These are phyloP conservation scores for Candida ulmi DNA, from an alignment of 805 yeast genomes.

Conservation along the genomic window DNA sequence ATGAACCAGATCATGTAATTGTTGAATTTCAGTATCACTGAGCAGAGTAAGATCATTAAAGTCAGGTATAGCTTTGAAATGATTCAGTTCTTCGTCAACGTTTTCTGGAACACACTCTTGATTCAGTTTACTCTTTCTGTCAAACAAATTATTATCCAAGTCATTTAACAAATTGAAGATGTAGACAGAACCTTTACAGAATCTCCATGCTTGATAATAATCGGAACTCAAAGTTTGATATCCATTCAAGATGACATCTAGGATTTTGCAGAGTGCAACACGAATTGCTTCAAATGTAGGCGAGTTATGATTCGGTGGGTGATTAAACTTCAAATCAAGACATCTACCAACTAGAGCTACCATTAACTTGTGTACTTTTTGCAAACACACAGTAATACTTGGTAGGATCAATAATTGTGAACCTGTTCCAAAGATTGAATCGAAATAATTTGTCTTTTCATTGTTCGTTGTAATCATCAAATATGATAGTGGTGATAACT, in stretches of 20 bases:
- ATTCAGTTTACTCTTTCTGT: constrained; percentile 17
- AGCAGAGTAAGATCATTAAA: not conserved
- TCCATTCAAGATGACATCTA: constrained; percentile 27
- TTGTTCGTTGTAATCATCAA: constrained; percentile 20
- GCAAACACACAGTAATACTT: constrained; percentile 12
- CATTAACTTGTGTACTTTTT: constrained; percentile 16
- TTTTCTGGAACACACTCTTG: constrained; percentile 10
- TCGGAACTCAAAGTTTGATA: constrained; percentile 41
- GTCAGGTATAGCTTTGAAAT: not conserved
- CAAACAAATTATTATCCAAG: constrained; percentile 24
- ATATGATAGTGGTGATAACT: constrained; percentile 19
- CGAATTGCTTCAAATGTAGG: constrained; percentile 15
- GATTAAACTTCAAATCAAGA: constrained; percentile 22
- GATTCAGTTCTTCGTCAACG: constrained; percentile 3
- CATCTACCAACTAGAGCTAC: constrained; percentile 22
- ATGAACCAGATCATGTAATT: constrained; percentile 10
- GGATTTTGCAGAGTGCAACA: constrained; percentile 21
- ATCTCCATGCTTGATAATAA: constrained; percentile 63
- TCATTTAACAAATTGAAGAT: constrained; percentile 31
- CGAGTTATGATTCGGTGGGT: constrained; percentile 5
- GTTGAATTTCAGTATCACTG: constrained; percentile 1
- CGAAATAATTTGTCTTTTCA: constrained; percentile 21
- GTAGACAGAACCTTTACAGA: constrained; percentile 43
- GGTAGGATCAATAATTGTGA: constrained; percentile 21
- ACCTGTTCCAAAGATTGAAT: constrained; percentile 19